Conservation (phyloP, 495 filamentous ascomycete species). For the Penicillium longicatenatum region DNA sequence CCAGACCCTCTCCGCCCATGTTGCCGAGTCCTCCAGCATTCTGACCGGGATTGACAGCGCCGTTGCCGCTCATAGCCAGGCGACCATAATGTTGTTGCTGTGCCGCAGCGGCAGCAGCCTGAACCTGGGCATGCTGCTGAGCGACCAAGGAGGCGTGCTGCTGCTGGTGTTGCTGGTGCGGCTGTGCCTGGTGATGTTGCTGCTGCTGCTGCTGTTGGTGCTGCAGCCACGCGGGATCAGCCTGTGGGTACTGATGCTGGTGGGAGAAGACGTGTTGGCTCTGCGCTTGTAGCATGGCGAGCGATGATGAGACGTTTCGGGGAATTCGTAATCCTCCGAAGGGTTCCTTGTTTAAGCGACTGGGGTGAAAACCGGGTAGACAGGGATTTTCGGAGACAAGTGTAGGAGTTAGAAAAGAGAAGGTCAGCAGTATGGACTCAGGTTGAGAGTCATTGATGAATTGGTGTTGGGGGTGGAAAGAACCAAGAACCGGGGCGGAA, state of each 20-base stretch:
- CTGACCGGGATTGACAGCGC: conserved; percentile 38
- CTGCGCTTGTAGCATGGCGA: conserved; percentile 55
- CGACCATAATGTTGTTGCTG: conserved; percentile 83
- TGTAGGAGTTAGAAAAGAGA: conserved; percentile 12
- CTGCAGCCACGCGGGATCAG: conserved; percentile 78
- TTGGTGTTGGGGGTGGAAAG: conserved; percentile 8
- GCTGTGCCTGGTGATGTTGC: conserved; percentile 68
- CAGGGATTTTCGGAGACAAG: not conserved
- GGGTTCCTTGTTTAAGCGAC: conserved; percentile 24
- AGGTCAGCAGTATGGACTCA: conserved; percentile 30
- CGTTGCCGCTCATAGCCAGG: conserved; percentile 64
- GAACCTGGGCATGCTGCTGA: conserved; percentile 60
- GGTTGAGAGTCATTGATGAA: conserved; percentile 29
- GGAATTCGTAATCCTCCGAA: conserved; percentile 42
- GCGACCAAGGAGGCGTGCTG: conserved; percentile 51
- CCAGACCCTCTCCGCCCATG: conserved; percentile 54
- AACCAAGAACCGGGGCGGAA: conserved; percentile 11
- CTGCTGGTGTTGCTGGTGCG: conserved; percentile 52
- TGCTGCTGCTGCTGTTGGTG: conserved; percentile 62
- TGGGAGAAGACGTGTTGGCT: conserved; percentile 68
- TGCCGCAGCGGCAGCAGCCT: conserved; percentile 63
- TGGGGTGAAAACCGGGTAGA: conserved; percentile 13
- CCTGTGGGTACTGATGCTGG: conserved; percentile 79
- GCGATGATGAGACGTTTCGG: conserved; percentile 30
- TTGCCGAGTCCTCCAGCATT: conserved; percentile 42